Base-by-base conservation (phyloP, 257 asterid species). In the Capsicum rhomboideum region DNA sequence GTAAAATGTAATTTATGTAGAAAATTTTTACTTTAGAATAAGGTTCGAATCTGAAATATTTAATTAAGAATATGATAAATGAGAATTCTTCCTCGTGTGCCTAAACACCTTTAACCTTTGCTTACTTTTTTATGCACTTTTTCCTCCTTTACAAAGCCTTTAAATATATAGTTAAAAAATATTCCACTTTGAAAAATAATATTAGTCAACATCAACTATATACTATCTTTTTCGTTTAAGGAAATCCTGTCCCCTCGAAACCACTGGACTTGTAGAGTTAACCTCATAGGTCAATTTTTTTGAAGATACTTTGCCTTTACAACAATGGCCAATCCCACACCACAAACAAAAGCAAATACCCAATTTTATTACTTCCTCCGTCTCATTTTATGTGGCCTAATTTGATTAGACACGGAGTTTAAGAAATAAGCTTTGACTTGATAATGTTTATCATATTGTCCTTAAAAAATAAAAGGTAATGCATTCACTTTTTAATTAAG, bases 41-140 rank as follows among this genome's bases (percentile, higher is more conserved):
- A 0, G 1, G 0, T 59, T 59, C 6, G 0, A 59, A 1, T 21
- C 0, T 3, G 3, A 59, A 59, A 21, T 0, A 21, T 59, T 0
- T 63, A 0, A 63, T 63, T 6, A 63, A 26, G 0, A 61, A 61
- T n/a, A n/a, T n/a, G n/a, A n/a, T n/a, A n/a, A n/a, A n/a, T n/a
- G n/a, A n/a, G n/a, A n/a, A n/a, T n/a, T n/a, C 6, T 34, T 34
- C 4, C 2, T 63, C 10, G 0, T 63, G n/a, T 63, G 20, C 20
- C 28, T 26, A 63, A 26, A 26, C 26, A 34, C 10, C 40, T 63
- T 63, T 63, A 23, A 11, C 68, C 34, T 61, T 61, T 61, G 34
- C 0, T 11, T 26, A 61, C 69, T 23, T 61, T 44, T 61, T 61
- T 26, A 26, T 61, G 71, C 11, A 63, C 71, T 63, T 63, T 63